Conservation (phyloP, 2,329 filamentous ascomycete species). For the Zalaria obscura region DNA sequence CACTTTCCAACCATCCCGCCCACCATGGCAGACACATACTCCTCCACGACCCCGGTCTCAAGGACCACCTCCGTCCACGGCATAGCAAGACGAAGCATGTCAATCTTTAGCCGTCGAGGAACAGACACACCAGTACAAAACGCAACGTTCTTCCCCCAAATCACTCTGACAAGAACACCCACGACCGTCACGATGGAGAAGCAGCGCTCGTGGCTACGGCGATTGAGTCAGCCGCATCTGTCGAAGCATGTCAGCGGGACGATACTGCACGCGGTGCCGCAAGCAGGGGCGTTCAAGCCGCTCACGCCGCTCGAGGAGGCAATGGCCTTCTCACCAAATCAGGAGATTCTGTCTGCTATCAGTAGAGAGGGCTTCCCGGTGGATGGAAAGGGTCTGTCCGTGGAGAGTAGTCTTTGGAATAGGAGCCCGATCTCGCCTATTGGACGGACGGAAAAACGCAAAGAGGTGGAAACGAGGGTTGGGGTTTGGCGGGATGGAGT, state of each 20-base stretch:
- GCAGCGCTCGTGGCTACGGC: constrained; percentile 2
- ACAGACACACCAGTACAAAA: constrained; percentile 12
- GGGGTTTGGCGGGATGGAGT: constrained; percentile 31
- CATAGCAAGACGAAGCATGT: constrained; percentile 15
- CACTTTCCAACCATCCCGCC: no score
- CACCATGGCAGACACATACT: no score
- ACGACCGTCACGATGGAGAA: constrained; percentile 6
- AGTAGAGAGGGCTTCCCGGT: constrained; percentile 6
- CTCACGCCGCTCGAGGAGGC: constrained; percentile 19
- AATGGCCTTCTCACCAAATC: constrained; percentile 25
- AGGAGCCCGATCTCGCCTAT: constrained; percentile 3
- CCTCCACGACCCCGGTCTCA: not conserved
- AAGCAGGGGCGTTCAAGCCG: constrained; percentile 9
- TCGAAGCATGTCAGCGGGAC: constrained; percentile 8
- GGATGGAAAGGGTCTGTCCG: constrained; percentile 8
- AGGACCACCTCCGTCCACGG: not conserved
- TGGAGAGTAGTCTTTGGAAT: constrained; percentile 5
- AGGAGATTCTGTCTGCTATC: constrained; percentile 23
- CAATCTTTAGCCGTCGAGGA: constrained; percentile 22
- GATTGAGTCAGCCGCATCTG: not conserved
- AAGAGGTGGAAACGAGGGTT: constrained; percentile 15
- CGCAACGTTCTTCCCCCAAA: constrained; percentile 8
- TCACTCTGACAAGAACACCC: constrained; percentile 2
- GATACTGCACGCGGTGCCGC: constrained; percentile 18
- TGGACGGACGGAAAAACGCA: constrained; percentile 3